Base-by-base conservation (phyloP, 176 grass and related monocot genomes). In the Chrysopogon serrulatus region DNA sequence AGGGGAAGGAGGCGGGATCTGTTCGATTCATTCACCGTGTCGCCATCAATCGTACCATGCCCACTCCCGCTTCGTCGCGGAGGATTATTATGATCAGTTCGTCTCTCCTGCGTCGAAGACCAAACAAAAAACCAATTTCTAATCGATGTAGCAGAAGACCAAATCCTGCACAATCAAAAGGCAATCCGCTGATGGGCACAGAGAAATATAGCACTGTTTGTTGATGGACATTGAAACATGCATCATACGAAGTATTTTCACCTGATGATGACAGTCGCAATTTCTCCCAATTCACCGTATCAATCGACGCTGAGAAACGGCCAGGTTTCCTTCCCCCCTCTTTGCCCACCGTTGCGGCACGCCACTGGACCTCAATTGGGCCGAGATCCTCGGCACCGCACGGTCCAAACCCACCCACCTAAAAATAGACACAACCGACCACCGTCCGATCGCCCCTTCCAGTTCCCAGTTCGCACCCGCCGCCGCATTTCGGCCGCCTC, bases 401-500 rank as follows among this genome's bases (percentile, higher is more conserved):
- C 56, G 56, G 56, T 60, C 56, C 56, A 26, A 56, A 27, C 56
- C 54, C 54, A 54, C 18, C 18, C 21, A 59, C 57, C 56, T 60
- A 61, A 61, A 61, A 61, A 28, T 28, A 28, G 4, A 15, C 24
- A 49, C 45, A 0, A 19, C 21, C 17, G 51, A 14, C 30, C 27
- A 37, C 77, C 84, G 32, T 65, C 53, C 42, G 67, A 45, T 17
- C 35, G 24, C 23, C 34, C 10, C 30, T 14, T 13, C 1, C n/a
- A n/a, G n/a, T n/a, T 8, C 21, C 31, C 47, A 8, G 3, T 6
- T 21, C 7, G 9, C 43, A 21, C 53, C 7, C 69, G 21, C 49
- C 76, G 74, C 74, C 79, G 32, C 84, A 64, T 90, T 82, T 37
- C 60, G 49, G 49, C 8, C 10, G 47, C 1, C 10, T 15, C 33